Percentiles rank a stretch among this genome's conserved stretches.
These are phyloP conservation scores for Stemphylium vesicarium DNA, from an alignment of 2,329 filamentous ascomycete genomes.

Conservation along the genomic window DNA sequence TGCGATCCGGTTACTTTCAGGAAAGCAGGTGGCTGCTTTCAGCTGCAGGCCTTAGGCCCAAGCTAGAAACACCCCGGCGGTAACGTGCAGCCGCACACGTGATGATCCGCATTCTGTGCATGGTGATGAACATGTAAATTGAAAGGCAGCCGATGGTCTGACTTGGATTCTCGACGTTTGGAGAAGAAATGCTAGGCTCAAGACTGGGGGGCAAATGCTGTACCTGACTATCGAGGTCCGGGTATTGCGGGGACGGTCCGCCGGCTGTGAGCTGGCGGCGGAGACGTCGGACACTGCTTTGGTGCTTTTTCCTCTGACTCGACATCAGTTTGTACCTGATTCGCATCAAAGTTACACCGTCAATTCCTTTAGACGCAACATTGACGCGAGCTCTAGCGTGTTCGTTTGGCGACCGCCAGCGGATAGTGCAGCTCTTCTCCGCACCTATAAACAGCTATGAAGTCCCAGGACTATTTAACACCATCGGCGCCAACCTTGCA, in stretches of 20 bases:
- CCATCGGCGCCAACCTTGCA: background rate
- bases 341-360: slow-evolving; percentile 3
- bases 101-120: slow-evolving; percentile 14
- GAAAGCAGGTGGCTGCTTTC: slow-evolving; percentile 21
- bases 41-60: slow-evolving; percentile 18
- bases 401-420: slow-evolving; percentile 13
- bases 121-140: background rate
- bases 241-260: slow-evolving; percentile 18
- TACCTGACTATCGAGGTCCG: slow-evolving; percentile 5
- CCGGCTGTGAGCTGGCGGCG: slow-evolving; percentile 20
- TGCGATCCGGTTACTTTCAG: slow-evolving; percentile 5
- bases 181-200: background rate
- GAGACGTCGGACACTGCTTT: slow-evolving; percentile 11
- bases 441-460: slow-evolving; percentile 28
- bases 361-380: slow-evolving; percentile 5
- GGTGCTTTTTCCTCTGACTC: slow-evolving; percentile 1
- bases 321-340: background rate
- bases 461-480: slow-evolving; percentile 25
- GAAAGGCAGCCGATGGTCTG: background rate
- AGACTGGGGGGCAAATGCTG: background rate
- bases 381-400: slow-evolving; percentile 22
- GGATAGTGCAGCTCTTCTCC: slow-evolving; percentile 15
- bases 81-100: slow-evolving; percentile 40
- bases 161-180: slow-evolving; percentile 1
- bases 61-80: slow-evolving; percentile 23